A percentile compares a stretch with the other conserved stretches of the same genome.
phyloP scores from a whole-genome alignment of 176 grass and related monocot genomes.

The Avena eriantha region DNA sequence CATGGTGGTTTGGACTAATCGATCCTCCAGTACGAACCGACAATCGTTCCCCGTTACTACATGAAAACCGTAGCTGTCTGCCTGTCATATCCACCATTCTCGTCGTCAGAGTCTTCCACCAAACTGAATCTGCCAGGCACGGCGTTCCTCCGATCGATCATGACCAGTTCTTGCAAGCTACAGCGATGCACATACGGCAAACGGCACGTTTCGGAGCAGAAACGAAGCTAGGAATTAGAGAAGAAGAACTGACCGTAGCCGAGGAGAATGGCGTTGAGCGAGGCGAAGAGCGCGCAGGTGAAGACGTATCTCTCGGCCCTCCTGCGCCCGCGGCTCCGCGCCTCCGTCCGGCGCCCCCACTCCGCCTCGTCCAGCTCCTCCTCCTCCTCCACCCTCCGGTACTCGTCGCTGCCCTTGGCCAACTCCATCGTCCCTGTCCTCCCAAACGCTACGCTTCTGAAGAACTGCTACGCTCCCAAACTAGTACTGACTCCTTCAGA shows the following conservation, averaged over 20 bases:
- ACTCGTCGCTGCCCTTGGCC: constrained; percentile 43
- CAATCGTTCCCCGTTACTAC: neutral
- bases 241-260: constrained; percentile 65
- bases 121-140: neutral
- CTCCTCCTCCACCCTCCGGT: constrained; percentile 46
- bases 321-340: constrained; percentile 42
- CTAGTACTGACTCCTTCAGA: constrained; percentile 6
- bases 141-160: neutral
- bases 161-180: neutral
- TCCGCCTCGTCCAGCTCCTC: constrained; percentile 53
- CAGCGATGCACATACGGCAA: neutral
- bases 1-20: constrained; percentile 46
- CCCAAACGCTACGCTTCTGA: neutral
- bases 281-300: constrained; percentile 76
- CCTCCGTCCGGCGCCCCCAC: constrained; percentile 53
- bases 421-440: constrained; percentile 37
- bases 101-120: constrained; percentile 29
- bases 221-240: neutral
- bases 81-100: neutral
- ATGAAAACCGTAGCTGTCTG: neutral
- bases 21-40: constrained; percentile 9
- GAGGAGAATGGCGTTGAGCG: constrained; percentile 81
- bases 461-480: too few relatives aligned
- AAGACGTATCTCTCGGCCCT: constrained; percentile 62
- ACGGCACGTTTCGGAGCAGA: neutral